Evolutionary conservation across 352 stramenopile species (phyloP).

Genomic region (Phytophthora colocasiae): DNA sequence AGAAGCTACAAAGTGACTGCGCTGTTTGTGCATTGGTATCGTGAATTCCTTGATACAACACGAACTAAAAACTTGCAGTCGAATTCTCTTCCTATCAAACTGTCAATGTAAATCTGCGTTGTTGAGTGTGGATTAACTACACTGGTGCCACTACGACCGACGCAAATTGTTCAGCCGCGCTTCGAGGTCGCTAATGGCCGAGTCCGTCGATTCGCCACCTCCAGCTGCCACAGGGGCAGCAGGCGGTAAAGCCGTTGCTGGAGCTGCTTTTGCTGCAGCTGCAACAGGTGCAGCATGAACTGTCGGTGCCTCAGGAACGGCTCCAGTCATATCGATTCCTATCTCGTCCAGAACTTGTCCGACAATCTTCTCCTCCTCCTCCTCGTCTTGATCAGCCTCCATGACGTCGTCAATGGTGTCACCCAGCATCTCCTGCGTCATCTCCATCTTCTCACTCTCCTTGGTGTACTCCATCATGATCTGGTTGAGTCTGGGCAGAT

Average conservation of each 20-base stretch:
- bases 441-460: slow-evolving; percentile 98
- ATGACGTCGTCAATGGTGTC: slow-evolving; percentile 98
- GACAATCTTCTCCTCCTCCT: slow-evolving; percentile 97
- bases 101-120: slow-evolving; percentile 1
- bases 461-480: slow-evolving; percentile 99
- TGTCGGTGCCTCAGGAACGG: slow-evolving; percentile 91
- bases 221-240: slow-evolving; percentile 65
- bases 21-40: slow-evolving; percentile 15
- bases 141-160: slow-evolving; percentile 48
- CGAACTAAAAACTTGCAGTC: background rate
- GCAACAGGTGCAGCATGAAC: slow-evolving; percentile 48
- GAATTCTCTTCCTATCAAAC: background rate
- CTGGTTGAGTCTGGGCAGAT: slow-evolving; percentile 96
- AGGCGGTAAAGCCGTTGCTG: slow-evolving; percentile 44
- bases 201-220: slow-evolving; percentile 53
- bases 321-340: slow-evolving; percentile 93
- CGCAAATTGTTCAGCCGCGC: slow-evolving; percentile 97
- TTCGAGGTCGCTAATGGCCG: slow-evolving; percentile 96
- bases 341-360: slow-evolving; percentile 98
- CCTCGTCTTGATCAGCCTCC: slow-evolving; percentile 94
- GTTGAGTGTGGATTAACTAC: slow-evolving; percentile 5
- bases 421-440: slow-evolving; percentile 98
- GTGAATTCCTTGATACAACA: slow-evolving; percentile 10
- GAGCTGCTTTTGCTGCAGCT: slow-evolving; percentile 56
- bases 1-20: too few species aligned